Percentiles rank a stretch among this genome's conserved stretches.
phyloP scores from a whole-genome alignment of 305 asterid genomes.

The Fraxinus dipetala region DNA sequence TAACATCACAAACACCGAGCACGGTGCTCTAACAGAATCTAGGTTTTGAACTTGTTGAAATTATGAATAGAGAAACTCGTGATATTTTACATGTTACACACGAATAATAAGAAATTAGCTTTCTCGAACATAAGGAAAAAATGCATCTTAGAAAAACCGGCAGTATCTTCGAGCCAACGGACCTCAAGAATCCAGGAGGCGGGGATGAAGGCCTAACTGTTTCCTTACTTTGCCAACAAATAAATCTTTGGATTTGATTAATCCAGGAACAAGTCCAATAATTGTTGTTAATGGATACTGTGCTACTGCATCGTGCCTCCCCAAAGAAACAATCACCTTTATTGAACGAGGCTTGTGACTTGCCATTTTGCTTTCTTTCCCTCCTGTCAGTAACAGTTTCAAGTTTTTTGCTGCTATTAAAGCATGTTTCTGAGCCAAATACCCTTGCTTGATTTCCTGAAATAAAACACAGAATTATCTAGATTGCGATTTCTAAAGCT shows the following conservation, averaged over 20 bases:
- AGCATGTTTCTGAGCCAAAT: conserved; percentile 68
- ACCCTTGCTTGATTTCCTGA: conserved; percentile 85
- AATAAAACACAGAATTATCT: neutral
- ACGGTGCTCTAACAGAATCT: neutral
- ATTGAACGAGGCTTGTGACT: conserved; percentile 45
- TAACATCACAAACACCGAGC: neutral
- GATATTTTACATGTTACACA: neutral
- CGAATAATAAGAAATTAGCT: neutral
- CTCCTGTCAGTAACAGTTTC: conserved; percentile 50
- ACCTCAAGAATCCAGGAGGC: conserved; percentile 29
- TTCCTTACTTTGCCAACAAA: conserved; percentile 77
- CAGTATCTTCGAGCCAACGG: neutral
- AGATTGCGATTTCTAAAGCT: neutral
- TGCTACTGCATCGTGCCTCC: conserved; percentile 81
- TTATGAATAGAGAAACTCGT: no score
- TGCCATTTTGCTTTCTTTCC: conserved; percentile 56
- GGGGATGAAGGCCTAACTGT: conserved; percentile 63
- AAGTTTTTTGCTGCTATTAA: conserved; percentile 55
- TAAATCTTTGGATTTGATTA: conserved; percentile 79
- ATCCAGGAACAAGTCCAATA: conserved; percentile 71
- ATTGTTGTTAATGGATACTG: conserved; percentile 57
- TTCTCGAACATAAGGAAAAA: neutral
- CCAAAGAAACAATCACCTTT: conserved; percentile 60
- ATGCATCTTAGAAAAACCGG: neutral
- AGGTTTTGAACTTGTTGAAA: neutral